Evolutionary conservation across 805 yeast genomes (phyloP).

Genomic region (Cyberlindnera meyerae): DNA sequence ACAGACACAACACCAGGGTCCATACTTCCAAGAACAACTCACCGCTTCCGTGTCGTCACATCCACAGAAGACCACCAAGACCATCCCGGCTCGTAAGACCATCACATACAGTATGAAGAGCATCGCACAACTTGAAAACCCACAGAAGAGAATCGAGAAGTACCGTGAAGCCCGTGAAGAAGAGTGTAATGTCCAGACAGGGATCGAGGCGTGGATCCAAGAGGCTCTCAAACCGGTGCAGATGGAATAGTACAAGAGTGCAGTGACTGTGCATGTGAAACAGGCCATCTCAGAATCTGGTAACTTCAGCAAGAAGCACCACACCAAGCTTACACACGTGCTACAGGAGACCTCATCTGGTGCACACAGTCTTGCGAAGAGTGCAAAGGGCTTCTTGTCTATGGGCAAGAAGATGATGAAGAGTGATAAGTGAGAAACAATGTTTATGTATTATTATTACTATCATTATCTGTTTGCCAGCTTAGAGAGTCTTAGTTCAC

Average conservation of each 20-base stretch:
- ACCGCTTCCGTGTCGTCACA: too few species aligned
- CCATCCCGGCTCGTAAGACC: too few species aligned
- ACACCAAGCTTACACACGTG: too few species aligned
- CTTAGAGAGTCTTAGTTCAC: conserved; percentile 51
- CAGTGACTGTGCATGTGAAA: conserved; percentile 40
- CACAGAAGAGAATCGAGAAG: conserved; percentile 37
- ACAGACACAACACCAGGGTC: too few species aligned
- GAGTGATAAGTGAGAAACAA: conserved; percentile 15
- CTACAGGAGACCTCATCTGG: conserved; percentile 45
- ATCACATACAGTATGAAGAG: conserved; percentile 34
- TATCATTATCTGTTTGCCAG: conserved; percentile 23
- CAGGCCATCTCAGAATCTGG: conserved; percentile 61
- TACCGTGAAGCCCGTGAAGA: conserved; percentile 39
- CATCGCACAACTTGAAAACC: conserved; percentile 36
- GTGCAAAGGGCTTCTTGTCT: conserved; percentile 51
- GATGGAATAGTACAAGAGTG: conserved; percentile 23
- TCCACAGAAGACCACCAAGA: too few species aligned
- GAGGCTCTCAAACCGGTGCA: conserved; percentile 31
- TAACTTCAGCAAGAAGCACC: conserved; percentile 26
- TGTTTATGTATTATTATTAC: background rate
- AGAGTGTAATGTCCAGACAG: conserved; percentile 46
- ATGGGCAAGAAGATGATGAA: conserved; percentile 50
- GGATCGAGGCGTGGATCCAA: conserved; percentile 52
- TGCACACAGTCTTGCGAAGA: conserved; percentile 49
- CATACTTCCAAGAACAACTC: conserved; percentile 14